Percentiles rank a stretch among this genome's conserved stretches.
Conservation (phyloP, 192 early-diverging fungal species). For the Cetraspora pellucida region DNA sequence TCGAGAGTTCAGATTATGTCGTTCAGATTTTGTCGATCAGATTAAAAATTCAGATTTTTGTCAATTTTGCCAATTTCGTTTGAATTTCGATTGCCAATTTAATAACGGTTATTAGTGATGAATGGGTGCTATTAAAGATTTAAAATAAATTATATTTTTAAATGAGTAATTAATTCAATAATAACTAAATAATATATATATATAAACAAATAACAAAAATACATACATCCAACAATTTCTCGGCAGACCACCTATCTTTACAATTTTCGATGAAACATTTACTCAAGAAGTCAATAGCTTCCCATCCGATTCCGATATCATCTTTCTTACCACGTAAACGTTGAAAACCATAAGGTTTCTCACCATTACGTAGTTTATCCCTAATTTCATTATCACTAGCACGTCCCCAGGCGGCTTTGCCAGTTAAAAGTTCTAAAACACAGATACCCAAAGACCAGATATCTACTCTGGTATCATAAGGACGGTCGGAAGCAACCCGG, state of each 20-base stretch:
- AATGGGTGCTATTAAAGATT: conserved; percentile 24
- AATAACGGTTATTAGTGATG: background rate
- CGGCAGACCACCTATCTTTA: conserved; percentile 26
- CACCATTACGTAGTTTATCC: conserved; percentile 15
- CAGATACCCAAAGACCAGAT: conserved; percentile 35
- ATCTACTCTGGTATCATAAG: conserved; percentile 32
- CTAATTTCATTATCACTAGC: conserved; percentile 27
- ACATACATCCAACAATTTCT: conserved; percentile 27
- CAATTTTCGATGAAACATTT: conserved; percentile 8
- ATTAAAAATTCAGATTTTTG: no score
- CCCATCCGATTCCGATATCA: conserved; percentile 17
- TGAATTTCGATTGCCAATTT: no score
- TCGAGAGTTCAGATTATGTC: no score
- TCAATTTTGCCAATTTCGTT: no score
- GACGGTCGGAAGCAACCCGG: conserved; percentile 7
- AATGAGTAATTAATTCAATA: background rate
- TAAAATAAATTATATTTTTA: background rate
- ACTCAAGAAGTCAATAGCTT: conserved; percentile 28
- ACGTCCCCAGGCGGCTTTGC: conserved; percentile 32
- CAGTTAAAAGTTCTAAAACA: conserved; percentile 32
- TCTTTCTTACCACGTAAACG: conserved; percentile 31
- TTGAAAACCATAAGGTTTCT: conserved; percentile 20
- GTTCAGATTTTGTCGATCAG: no score
- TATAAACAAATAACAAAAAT: background rate
- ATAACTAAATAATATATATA: background rate